phyloP scores from a whole-genome alignment of 257 asterid species.

The Solanum lycopersicoides region DNA sequence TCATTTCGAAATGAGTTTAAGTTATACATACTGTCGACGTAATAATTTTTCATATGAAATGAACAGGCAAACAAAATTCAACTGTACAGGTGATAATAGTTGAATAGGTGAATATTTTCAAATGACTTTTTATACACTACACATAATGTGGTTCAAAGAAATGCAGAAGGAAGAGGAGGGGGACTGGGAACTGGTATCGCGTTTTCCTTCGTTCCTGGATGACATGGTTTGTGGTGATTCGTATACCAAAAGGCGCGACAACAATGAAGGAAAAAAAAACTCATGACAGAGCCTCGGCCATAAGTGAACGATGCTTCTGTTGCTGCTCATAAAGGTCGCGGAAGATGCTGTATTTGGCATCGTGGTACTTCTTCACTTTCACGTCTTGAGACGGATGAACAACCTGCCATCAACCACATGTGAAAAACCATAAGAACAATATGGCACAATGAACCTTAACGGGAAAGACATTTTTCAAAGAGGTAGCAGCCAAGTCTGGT shows the following conservation, averaged over 20 bases:
- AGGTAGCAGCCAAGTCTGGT: background rate
- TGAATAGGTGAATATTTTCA: background rate
- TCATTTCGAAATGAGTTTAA: background rate
- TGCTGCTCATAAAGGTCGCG: constrained; percentile 81
- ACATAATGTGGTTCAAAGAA: background rate
- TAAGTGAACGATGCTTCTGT: constrained; percentile 57
- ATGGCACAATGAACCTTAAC: background rate
- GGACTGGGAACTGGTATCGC: background rate
- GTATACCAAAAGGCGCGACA: background rate
- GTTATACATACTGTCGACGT: background rate
- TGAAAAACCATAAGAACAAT: background rate
- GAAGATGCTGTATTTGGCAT: constrained; percentile 71
- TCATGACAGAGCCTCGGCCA: constrained; percentile 59
- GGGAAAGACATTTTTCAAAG: background rate
- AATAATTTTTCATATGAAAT: background rate
- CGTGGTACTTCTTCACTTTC: constrained; percentile 69
- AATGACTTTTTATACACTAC: background rate
- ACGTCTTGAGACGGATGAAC: constrained; percentile 67
- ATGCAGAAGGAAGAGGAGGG: background rate
- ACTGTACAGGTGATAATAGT: background rate
- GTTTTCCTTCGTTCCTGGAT: background rate
- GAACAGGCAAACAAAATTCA: background rate
- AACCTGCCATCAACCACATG: constrained; percentile 32
- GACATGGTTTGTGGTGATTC: background rate
- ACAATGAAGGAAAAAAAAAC: background rate